Percentiles rank a stretch among this genome's conserved stretches.
Evolutionary conservation across 176 grass and related monocot species (phyloP).

Genomic region (Pontederia crassipes): DNA sequence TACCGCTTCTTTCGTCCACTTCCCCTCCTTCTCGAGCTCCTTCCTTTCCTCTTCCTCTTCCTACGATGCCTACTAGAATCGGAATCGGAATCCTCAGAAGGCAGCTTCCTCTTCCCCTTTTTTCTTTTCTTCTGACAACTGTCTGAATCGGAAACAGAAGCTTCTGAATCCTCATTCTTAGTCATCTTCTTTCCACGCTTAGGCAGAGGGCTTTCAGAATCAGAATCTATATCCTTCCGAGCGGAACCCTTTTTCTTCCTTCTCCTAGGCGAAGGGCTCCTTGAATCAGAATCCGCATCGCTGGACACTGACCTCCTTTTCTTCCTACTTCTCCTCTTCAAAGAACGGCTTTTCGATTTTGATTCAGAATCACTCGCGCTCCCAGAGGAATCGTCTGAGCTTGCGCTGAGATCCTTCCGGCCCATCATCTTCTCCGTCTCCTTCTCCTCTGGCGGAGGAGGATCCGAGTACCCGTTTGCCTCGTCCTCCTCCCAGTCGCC

Average conservation of each 20-base stretch:
- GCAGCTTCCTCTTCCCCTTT: too few relatives aligned
- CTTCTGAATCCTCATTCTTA: neutral
- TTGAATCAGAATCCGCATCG: too few relatives aligned
- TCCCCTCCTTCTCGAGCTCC: slow-evolving; percentile 25
- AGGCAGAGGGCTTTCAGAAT: too few relatives aligned
- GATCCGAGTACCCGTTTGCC: slow-evolving; percentile 4
- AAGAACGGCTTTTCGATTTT: slow-evolving; percentile 1
- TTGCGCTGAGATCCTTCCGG: neutral
- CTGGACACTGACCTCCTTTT: slow-evolving; percentile 5
- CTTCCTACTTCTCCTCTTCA: slow-evolving; percentile 23
- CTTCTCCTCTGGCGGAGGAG: slow-evolving; percentile 15
- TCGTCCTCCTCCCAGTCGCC: slow-evolving; percentile 29
- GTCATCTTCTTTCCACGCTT: slow-evolving; percentile 8
- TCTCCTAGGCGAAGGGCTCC: slow-evolving; percentile 11
- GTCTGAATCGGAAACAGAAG: too few relatives aligned
- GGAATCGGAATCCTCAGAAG: slow-evolving; percentile 47
- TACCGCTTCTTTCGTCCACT: slow-evolving; percentile 35
- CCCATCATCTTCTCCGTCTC: slow-evolving; percentile 20
- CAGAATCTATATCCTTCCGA: too few relatives aligned
- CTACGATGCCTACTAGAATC: slow-evolving; percentile 34
- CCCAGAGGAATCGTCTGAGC: neutral
- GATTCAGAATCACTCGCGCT: slow-evolving; percentile 3
- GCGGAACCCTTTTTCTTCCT: neutral
- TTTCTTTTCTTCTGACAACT: too few relatives aligned
- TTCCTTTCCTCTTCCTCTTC: slow-evolving; percentile 35